A percentile compares a stretch with the other conserved stretches of the same genome.
These are phyloP conservation scores for Cyclotella atomus DNA, from an alignment of 108 stramenopile species.

Conservation along the genomic window DNA sequence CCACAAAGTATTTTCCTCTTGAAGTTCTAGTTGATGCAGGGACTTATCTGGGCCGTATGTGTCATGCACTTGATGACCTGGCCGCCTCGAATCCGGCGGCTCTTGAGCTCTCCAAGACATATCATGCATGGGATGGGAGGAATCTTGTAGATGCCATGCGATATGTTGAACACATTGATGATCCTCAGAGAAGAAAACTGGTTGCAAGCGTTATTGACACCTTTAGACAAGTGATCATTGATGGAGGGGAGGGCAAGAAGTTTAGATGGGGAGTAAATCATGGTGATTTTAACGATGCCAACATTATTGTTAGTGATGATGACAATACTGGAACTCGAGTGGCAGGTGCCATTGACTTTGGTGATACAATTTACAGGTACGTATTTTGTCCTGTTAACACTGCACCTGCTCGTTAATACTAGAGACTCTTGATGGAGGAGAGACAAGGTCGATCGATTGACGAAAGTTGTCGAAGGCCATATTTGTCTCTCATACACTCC, in stretches of 20 bases:
- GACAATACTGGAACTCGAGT: constrained; percentile 44
- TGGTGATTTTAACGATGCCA: constrained; percentile 91
- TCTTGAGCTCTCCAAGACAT: constrained; percentile 57
- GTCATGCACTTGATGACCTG: constrained; percentile 61
- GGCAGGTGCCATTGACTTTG: constrained; percentile 90
- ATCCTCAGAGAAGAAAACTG: constrained; percentile 52
- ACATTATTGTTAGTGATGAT: constrained; percentile 71
- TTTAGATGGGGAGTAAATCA: constrained; percentile 62
- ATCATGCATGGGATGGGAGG: constrained; percentile 86
- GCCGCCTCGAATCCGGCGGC: constrained; percentile 28
- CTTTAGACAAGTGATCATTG: constrained; percentile 66
- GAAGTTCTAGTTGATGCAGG: constrained; percentile 80
- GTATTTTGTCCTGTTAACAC: constrained; percentile 8
- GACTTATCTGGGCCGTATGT: constrained; percentile 66
- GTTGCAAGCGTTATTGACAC: constrained; percentile 68
- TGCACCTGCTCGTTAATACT: constrained; percentile 66
- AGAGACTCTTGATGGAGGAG: constrained; percentile 72
- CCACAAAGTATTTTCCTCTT: constrained; percentile 59
- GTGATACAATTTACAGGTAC: constrained; percentile 87
- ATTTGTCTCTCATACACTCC: constrained; percentile 31
- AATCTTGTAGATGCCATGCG: constrained; percentile 64
- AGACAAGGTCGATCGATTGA: constrained; percentile 81
- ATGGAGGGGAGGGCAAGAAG: constrained; percentile 48
- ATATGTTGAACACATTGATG: constrained; percentile 68
- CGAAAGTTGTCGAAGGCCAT: constrained; percentile 84